phyloP scores from a whole-genome alignment of 2,329 filamentous ascomycete genomes.

The Exutisphaerella laricina region DNA sequence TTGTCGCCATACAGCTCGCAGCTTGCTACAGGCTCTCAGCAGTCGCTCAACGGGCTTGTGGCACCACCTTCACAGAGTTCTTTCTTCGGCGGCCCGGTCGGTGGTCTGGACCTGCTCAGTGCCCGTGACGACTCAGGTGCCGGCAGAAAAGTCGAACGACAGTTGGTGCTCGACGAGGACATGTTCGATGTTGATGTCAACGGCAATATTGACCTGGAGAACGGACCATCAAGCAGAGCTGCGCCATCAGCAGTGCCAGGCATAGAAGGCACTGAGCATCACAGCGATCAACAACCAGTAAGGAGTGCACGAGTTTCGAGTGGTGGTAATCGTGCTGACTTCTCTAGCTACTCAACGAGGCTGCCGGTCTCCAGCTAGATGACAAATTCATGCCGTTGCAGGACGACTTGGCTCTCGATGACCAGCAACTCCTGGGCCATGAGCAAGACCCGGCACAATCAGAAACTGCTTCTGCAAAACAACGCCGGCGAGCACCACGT shows the following conservation, averaged over 20 bases:
- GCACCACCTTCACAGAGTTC: slow-evolving; percentile 38
- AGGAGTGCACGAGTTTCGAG: no score
- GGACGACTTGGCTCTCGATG: slow-evolving; percentile 17
- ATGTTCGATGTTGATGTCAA: slow-evolving; percentile 51
- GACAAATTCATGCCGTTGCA: slow-evolving; percentile 31
- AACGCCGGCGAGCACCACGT: slow-evolving; percentile 35
- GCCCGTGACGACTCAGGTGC: slow-evolving; percentile 40
- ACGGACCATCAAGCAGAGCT: background rate
- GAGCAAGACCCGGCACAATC: slow-evolving; percentile 26
- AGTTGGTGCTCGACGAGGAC: slow-evolving; percentile 23
- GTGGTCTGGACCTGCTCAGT: slow-evolving; percentile 36
- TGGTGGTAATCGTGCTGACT: no score
- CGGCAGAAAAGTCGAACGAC: slow-evolving; percentile 17
- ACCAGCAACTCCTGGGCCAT: slow-evolving; percentile 18
- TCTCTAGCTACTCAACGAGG: no score
- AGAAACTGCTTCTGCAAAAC: slow-evolving; percentile 36
- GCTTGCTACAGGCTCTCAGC: slow-evolving; percentile 21
- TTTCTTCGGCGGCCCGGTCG: slow-evolving; percentile 38
- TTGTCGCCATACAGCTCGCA: slow-evolving; percentile 35
- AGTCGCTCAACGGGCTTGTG: slow-evolving; percentile 39
- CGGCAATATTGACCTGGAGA: slow-evolving; percentile 48
- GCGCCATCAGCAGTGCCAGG: background rate
- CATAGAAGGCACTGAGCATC: background rate
- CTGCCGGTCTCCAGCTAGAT: no score
- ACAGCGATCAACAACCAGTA: background rate